Conservation (phyloP, 768 basidiomycete genomes). For the Rhizopogon vinicolor region DNA sequence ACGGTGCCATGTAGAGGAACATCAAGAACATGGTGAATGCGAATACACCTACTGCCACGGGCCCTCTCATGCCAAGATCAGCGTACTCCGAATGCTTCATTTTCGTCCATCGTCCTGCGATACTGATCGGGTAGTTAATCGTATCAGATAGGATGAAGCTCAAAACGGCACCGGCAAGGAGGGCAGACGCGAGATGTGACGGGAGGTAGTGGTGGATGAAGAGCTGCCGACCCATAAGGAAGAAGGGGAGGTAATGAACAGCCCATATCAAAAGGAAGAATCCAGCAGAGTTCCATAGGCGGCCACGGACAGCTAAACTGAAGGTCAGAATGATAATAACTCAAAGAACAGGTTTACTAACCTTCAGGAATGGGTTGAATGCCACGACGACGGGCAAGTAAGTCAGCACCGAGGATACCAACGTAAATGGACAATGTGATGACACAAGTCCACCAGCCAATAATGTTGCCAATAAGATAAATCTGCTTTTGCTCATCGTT, state of each 20-base stretch:
- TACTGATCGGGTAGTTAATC: constrained; percentile 87
- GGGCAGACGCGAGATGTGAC: constrained; percentile 87
- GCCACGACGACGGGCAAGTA: constrained; percentile 81
- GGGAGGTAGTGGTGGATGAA: constrained; percentile 99
- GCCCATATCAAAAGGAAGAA: constrained; percentile 96
- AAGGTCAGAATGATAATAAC: constrained; percentile 1
- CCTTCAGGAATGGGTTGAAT: constrained; percentile 84
- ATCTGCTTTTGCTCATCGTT: constrained; percentile 84
- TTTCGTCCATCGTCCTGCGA: constrained; percentile 63
- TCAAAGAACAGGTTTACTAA: constrained; percentile 37
- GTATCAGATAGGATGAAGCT: constrained; percentile 88
- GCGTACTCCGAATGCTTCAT: constrained; percentile 50
- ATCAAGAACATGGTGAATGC: constrained; percentile 55
- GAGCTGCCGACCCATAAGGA: constrained; percentile 93
- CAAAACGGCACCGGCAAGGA: constrained; percentile 89
- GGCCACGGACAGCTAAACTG: constrained; percentile 77
- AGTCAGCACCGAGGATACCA: constrained; percentile 87
- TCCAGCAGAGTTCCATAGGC: constrained; percentile 92
- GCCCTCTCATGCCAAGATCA: constrained; percentile 76
- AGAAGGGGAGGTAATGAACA: constrained; percentile 96
- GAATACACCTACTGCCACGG: constrained; percentile 56
- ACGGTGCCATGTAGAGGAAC: constrained; percentile 76
- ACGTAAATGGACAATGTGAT: constrained; percentile 83
- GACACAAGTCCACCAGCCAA: constrained; percentile 94
- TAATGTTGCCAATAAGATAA: constrained; percentile 91